Evolutionary conservation across 148 eudicot species (phyloP), one percentile per base, ranked within the genome.

Genomic region (Rhododendron vialii): DNA sequence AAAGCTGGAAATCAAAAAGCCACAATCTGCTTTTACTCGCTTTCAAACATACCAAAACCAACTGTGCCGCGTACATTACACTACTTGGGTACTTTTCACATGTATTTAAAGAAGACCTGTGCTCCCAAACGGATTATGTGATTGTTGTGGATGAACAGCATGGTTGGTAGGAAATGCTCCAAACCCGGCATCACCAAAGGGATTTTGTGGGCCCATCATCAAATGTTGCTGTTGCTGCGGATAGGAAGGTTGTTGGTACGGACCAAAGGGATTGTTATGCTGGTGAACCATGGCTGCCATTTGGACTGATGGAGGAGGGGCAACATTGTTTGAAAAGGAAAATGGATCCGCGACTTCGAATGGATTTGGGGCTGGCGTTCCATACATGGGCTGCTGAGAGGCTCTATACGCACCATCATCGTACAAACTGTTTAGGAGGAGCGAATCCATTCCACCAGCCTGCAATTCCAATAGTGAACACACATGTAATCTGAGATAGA

Each of bases 381-480:
- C 98, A 85, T 95, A 95, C 6, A 86, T 89, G 5, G 98, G 93
- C 85, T 93, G 98, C 90, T 91, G 95, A 87, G 92, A 92, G 55
- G 96, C 95, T 90, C 99, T 91, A 82, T 93, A 95, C 43, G 93
- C 92, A 48, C 88, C 98, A 69, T 93, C 96, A 48, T 95, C 98
- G 8, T 98, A 98, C 87, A 98, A 89, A 82, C 98, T 98, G 82
- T 94, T 89, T 38, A 98, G 88, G 45, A 94, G 96, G 71, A 94
- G 98, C 0, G 96, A 92, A 87, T 98, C 99, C 90, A 98, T 87
- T 90, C 99, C 99, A 38, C 99, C 99, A 78, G 93, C 99, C 98
- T 98, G 92, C 12, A 43, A 87, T 63, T 50, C 57, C 76, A 79
- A 86, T 38, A 30, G 38, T 5, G 81, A 74, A 22, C 85, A 83